Conservation (phyloP, 2,329 filamentous ascomycete genomes). For the Magnaporthiopsis poae region DNA sequence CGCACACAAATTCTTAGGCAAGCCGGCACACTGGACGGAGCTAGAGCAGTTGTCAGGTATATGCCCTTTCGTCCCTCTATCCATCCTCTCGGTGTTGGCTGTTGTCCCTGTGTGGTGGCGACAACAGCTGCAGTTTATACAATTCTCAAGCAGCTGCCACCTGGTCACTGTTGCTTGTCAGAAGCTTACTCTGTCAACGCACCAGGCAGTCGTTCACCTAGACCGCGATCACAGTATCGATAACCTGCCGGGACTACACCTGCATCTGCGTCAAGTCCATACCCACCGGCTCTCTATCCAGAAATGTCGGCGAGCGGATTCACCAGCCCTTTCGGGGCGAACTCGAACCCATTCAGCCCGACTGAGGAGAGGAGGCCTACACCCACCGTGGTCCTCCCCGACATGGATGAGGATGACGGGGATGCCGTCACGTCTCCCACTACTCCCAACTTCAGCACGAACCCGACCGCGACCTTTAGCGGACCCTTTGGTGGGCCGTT, state of each 20-base stretch:
- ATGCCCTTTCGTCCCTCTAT: neutral
- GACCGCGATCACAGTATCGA: neutral
- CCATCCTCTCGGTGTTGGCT: neutral
- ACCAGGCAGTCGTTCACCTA: neutral
- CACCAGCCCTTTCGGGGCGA: constrained; percentile 59
- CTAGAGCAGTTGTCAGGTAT: neutral
- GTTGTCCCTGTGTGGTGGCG: neutral
- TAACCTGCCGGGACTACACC: neutral
- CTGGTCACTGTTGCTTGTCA: neutral
- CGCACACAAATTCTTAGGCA: neutral
- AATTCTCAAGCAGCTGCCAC: neutral
- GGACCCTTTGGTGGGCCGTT: constrained; percentile 48
- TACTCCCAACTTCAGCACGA: constrained; percentile 45
- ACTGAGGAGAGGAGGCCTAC: constrained; percentile 25
- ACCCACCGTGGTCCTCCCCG: constrained; percentile 34
- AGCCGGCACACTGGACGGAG: neutral
- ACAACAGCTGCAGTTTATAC: neutral
- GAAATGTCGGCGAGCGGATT: constrained; percentile 66
- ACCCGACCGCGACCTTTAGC: constrained; percentile 34
- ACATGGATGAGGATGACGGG: constrained; percentile 76
- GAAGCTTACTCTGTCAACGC: neutral
- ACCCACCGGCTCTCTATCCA: neutral
- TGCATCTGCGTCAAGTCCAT: neutral
- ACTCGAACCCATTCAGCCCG: constrained; percentile 64
- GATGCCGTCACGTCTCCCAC: constrained; percentile 69